A percentile compares a stretch with the other conserved stretches of the same genome.
These are phyloP conservation scores for Fusarium stilboides DNA, from an alignment of 2,329 filamentous ascomycete genomes.

Conservation along the genomic window DNA sequence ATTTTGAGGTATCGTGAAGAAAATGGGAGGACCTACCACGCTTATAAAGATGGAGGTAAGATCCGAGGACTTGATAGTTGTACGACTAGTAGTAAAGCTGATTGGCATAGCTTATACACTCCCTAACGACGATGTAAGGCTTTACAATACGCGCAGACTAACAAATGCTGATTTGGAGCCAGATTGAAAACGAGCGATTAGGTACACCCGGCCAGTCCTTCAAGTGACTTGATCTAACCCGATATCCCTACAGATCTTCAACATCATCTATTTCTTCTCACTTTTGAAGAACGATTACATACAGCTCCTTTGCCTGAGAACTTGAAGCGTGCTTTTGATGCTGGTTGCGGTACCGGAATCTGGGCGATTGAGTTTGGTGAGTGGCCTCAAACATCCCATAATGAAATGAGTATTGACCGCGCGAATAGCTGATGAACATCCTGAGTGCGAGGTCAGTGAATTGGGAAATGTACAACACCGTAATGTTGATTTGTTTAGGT, in stretches of 20 bases:
- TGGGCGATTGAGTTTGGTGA: constrained; percentile 39
- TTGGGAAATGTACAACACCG: rapidly evolving
- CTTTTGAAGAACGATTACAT: constrained; percentile 21
- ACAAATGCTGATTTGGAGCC: neutral
- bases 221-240: neutral
- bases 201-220: neutral
- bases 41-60: constrained; percentile 19
- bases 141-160: neutral
- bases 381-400: rapidly evolving
- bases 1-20: constrained; percentile 3
- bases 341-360: constrained; percentile 31
- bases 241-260: constrained; percentile 14
- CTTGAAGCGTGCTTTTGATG: constrained; percentile 9
- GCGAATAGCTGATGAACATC: constrained; percentile 27
- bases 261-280: constrained; percentile 32
- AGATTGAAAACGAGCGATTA: constrained; percentile 32
- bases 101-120: constrained; percentile 21
- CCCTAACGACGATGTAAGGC: constrained; percentile 32
- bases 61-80: neutral
- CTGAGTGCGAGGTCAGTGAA: constrained; percentile 20
- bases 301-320: constrained; percentile 1
- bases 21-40: constrained; percentile 19
- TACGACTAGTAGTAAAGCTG: neutral
- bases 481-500: constrained; percentile 10
- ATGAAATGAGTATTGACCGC: neutral